Conservation (phyloP, 2,329 filamentous ascomycete genomes). For the Aspergillus udagawae region DNA sequence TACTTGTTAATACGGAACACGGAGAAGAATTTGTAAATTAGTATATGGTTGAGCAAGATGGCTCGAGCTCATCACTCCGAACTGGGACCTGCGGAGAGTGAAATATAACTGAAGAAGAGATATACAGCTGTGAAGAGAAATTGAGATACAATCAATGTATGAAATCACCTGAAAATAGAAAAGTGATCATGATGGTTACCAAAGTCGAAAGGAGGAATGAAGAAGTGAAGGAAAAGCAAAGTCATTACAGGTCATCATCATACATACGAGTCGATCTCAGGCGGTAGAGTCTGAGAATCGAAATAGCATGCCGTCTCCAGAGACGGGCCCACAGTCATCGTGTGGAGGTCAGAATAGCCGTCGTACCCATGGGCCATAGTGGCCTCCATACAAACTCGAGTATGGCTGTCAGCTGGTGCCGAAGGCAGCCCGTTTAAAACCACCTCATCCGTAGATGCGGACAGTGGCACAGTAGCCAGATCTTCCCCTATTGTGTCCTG, state of each 20-base stretch:
- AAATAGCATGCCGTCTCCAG: slow-evolving; percentile 30
- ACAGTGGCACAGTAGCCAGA: slow-evolving; percentile 8
- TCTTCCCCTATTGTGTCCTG: slow-evolving; percentile 21
- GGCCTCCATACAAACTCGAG: slow-evolving; percentile 24
- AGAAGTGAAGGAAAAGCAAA: slow-evolving; percentile 3
- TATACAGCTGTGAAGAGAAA: neutral
- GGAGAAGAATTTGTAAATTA: neutral
- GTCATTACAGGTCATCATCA: slow-evolving; percentile 25
- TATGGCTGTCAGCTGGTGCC: slow-evolving; percentile 14
- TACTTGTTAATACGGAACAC: neutral
- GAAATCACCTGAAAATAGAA: neutral
- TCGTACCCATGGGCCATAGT: slow-evolving; percentile 28
- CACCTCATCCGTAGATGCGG: slow-evolving; percentile 11
- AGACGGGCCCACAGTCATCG: slow-evolving; percentile 30
- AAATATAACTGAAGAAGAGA: neutral
- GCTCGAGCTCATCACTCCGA: neutral
- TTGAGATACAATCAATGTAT: slow-evolving; percentile 1
- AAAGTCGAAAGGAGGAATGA: slow-evolving; percentile 1
- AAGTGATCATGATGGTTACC: neutral
- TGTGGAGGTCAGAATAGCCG: slow-evolving; percentile 19
- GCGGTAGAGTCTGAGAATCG: slow-evolving; percentile 27
- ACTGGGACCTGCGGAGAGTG: neutral
- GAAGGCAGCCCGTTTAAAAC: slow-evolving; percentile 11
- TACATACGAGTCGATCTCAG: slow-evolving; percentile 36
- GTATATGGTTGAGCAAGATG: neutral